Percentiles rank a stretch among this genome's conserved stretches.
phyloP scores from a whole-genome alignment of 108 stramenopile genomes.

The Nannochloropsis salina region DNA sequence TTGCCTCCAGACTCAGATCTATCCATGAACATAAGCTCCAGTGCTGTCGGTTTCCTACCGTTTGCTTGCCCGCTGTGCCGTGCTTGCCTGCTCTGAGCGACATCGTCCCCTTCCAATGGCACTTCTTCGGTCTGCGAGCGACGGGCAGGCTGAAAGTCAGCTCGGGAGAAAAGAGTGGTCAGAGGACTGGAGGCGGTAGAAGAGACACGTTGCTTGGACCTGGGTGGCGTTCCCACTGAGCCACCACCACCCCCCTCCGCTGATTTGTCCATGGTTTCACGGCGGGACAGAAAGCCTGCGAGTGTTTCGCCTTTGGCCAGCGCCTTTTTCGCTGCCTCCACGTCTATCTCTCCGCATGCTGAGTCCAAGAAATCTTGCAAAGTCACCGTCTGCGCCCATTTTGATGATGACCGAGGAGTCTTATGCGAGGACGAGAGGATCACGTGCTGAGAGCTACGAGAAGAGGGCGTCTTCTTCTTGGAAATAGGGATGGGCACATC shows the following conservation, averaged over 20 bases:
- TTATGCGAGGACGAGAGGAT: no score
- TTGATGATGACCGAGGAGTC: neutral
- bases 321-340: conserved; percentile 16
- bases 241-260: neutral
- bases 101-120: no score
- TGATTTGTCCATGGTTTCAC: neutral
- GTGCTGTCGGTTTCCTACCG: neutral
- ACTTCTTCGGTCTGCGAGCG: no score
- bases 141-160: neutral
- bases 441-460: no score
- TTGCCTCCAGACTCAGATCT: neutral
- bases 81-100: no score
- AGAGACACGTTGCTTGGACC: neutral
- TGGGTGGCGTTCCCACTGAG: neutral
- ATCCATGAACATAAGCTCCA: neutral
- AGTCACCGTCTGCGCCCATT: neutral
- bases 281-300: conserved; percentile 9
- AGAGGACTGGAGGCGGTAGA: neutral
- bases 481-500: no score
- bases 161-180: neutral
- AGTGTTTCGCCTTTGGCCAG: conserved; percentile 6
- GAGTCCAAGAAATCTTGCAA: neutral
- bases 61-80: no score
- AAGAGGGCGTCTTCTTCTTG: no score
- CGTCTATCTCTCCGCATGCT: conserved; percentile 1